phyloP scores from a whole-genome alignment of 345 rosid genomes.

The Populus deltoides region DNA sequence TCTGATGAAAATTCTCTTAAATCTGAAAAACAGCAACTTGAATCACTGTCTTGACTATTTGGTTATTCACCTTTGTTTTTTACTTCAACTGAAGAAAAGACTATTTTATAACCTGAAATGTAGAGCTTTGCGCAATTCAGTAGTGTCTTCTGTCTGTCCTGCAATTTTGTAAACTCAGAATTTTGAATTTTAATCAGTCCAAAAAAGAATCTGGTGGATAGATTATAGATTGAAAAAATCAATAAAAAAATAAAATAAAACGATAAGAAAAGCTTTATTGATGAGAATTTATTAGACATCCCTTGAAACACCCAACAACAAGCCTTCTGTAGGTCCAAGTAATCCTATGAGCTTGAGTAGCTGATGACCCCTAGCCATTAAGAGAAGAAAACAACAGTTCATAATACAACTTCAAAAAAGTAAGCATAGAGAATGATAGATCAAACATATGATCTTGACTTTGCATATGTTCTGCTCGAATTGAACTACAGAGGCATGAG shows the following conservation, averaged over 20 bases:
- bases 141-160: background rate
- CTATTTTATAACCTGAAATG: background rate
- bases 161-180: background rate
- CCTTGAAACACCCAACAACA: background rate
- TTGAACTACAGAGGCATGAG: conserved; percentile 29
- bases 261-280: background rate
- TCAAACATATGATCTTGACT: conserved; percentile 23
- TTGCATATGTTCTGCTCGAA: background rate
- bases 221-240: background rate
- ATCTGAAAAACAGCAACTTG: background rate
- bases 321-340: background rate
- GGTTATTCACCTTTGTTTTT: background rate
- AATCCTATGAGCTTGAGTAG: conserved; percentile 2
- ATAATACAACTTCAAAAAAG: background rate
- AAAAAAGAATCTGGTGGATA: background rate
- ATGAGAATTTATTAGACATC: background rate
- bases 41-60: background rate
- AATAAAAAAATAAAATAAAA: too few relatives aligned
- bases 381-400: conserved; percentile 19
- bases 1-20: background rate
- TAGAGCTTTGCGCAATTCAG: background rate
- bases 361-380: conserved; percentile 8
- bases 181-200: background rate
- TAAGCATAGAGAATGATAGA: conserved; percentile 14
- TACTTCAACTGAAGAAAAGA: background rate